Evolutionary conservation across 164 flowering plant genomes (phyloP).

Genomic region (Dillenia suffruticosa): DNA sequence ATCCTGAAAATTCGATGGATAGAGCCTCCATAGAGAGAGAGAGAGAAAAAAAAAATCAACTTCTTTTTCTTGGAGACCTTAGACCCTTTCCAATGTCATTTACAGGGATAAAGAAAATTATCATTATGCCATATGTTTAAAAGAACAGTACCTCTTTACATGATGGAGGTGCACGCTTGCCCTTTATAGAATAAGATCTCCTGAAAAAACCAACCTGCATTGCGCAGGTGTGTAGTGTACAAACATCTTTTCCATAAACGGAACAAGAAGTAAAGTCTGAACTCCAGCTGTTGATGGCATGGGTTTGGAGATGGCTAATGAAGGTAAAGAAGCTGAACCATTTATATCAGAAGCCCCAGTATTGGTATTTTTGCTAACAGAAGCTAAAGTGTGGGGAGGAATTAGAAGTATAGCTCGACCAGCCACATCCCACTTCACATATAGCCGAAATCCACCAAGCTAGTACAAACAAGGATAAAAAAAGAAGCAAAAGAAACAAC

Average conservation of each 20-base stretch:
- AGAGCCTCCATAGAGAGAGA: too few species aligned
- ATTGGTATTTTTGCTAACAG: constrained; percentile 18
- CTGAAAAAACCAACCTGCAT: constrained; percentile 77
- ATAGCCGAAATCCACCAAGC: constrained; percentile 68
- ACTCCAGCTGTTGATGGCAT: constrained; percentile 19
- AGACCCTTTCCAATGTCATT: too few species aligned
- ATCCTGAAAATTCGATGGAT: too few species aligned
- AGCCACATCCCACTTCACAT: constrained; percentile 46
- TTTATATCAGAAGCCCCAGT: constrained; percentile 33
- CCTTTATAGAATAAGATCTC: constrained; percentile 70
- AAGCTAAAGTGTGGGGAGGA: constrained; percentile 25
- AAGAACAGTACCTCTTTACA: constrained; percentile 64
- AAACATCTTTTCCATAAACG: background rate
- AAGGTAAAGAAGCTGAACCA: constrained; percentile 41
- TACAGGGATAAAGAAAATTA: too few species aligned
- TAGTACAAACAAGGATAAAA: constrained; percentile 17
- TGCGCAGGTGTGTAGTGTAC: constrained; percentile 7
- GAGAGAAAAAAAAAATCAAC: too few species aligned
- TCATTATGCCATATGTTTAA: too few species aligned
- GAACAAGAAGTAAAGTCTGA: constrained; percentile 25
- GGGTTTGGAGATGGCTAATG: constrained; percentile 51
- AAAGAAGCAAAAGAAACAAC: background rate
- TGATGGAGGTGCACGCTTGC: constrained; percentile 65
- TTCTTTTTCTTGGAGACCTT: too few species aligned
- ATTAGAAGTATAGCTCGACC: constrained; percentile 25